Evolutionary conservation across 176 grass and related monocot species (phyloP), one percentile per base, ranked within the genome.

Genomic region (Canna indica): DNA sequence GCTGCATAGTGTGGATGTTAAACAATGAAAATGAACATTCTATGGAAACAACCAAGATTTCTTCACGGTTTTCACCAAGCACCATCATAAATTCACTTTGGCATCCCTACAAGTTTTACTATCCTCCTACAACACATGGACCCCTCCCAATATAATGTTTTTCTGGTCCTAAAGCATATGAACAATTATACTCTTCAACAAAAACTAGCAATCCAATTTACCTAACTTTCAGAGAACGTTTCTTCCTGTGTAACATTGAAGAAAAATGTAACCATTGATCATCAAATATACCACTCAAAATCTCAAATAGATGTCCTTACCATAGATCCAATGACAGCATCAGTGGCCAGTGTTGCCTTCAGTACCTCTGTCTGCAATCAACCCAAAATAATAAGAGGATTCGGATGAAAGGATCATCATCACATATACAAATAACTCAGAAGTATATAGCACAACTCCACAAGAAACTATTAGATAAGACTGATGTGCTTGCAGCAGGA

Each of bases 321-420:
- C 86, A 88, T 90, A 77, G 77, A 20, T 73, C 94, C 94, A 62
- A 97, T 97, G 66, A 97, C 89, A 34, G 89, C 84, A 58, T 97
- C 94, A 54, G 89, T 97, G 71, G 89, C 94, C 69, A 92, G 80
- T 58, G 94, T 90, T 7, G 89, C 89, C 88, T 90, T 92, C 72
- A 92, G 72, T 64, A 93, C 86, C 36, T 92, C 94, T 44, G 83
- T 78, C 94, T 97, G 84, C 57, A 71, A 75, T 36, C 66, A 33
- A 8, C 52, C 70, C 63, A 78, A 74, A 58, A 66, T 61, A 18
- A 46, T 60, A 74, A 38, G 53, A 28, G 77, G 67, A 18, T 31
- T 69, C 59, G 32, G 74, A 25, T 5, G 14, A 20, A 47, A 57
- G 27, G 22, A 33, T 52, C 25, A 30, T 60, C 10, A 30, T 60